Conservation (phyloP, 2,329 filamentous ascomycete genomes). For the Penicillium occitanis region DNA sequence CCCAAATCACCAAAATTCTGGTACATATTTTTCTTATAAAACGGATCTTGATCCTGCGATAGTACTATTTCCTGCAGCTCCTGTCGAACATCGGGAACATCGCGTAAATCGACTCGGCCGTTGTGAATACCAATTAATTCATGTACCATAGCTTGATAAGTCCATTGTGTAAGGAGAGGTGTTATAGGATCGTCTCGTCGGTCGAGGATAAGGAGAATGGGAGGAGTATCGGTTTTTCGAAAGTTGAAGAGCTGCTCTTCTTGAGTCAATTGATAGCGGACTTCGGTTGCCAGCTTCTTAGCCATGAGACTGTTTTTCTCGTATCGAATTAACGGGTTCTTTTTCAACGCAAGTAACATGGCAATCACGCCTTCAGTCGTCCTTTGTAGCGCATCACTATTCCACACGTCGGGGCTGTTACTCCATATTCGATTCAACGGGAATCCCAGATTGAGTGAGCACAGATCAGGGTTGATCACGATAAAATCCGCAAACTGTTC, state of each 20-base stretch:
- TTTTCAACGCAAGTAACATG: constrained; percentile 83
- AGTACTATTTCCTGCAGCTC: constrained; percentile 93
- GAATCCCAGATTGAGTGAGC: constrained; percentile 71
- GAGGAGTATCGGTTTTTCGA: constrained; percentile 87
- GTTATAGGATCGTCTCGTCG: constrained; percentile 93
- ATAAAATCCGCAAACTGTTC: constrained; percentile 97
- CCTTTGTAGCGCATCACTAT: constrained; percentile 80
- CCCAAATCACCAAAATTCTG: constrained; percentile 95
- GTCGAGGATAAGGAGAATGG: constrained; percentile 86
- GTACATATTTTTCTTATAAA: constrained; percentile 99
- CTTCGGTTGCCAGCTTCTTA: constrained; percentile 89
- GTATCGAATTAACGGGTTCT: constrained; percentile 92
- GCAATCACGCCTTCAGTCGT: constrained; percentile 85
- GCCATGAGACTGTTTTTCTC: constrained; percentile 86
- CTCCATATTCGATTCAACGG: constrained; percentile 80
- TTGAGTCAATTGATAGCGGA: constrained; percentile 89
- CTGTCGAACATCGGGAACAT: constrained; percentile 78
- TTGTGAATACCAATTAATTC: constrained; percentile 92
- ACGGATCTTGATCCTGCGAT: constrained; percentile 95
- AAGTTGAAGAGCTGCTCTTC: constrained; percentile 98
- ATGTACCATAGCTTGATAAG: constrained; percentile 99
- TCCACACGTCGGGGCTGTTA: constrained; percentile 80
- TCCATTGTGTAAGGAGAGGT: constrained; percentile 94
- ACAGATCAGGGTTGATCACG: constrained; percentile 91
- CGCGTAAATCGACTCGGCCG: constrained; percentile 84